Evolutionary conservation across 1,139 yeast species (phyloP).

Genomic region (Suhomyces panamericanus): DNA sequence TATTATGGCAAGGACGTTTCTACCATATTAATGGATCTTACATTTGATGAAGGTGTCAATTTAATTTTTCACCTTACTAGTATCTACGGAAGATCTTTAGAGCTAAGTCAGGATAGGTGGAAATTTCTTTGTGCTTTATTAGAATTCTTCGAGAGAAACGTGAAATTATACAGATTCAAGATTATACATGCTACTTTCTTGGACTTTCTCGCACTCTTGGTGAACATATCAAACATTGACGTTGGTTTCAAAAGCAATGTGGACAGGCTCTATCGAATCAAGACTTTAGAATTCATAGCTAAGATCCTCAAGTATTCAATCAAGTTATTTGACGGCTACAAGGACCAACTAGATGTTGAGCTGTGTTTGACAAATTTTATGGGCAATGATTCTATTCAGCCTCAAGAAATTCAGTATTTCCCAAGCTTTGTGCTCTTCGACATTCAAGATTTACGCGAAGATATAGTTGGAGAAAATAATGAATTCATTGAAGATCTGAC

Average conservation of each 20-base stretch:
- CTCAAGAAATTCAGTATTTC: background rate
- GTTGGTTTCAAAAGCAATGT: slow-evolving; percentile 1
- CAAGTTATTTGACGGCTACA: slow-evolving; percentile 35
- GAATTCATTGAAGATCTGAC: background rate
- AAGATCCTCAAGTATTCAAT: slow-evolving; percentile 12
- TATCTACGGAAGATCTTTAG: slow-evolving; percentile 30
- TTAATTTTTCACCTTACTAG: slow-evolving; percentile 33
- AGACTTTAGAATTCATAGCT: slow-evolving; percentile 8
- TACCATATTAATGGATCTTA: slow-evolving; percentile 26
- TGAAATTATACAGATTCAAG: slow-evolving; percentile 21
- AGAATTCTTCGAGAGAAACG: slow-evolving; percentile 21
- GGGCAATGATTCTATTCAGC: background rate
- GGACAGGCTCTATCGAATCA: slow-evolving; percentile 11
- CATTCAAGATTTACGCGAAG: slow-evolving; percentile 1
- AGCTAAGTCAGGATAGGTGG: slow-evolving; percentile 32
- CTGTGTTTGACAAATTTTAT: slow-evolving; percentile 7
- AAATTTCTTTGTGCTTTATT: slow-evolving; percentile 25
- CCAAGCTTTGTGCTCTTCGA: background rate
- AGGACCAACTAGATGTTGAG: slow-evolving; percentile 25
- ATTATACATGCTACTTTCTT: slow-evolving; percentile 23
- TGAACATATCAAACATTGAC: slow-evolving; percentile 18
- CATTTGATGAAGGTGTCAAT: slow-evolving; percentile 23
- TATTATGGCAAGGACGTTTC: slow-evolving; percentile 22
- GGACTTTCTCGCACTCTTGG: slow-evolving; percentile 24
- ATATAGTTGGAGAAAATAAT: background rate